A percentile compares a stretch with the other conserved stretches of the same genome.
These are phyloP conservation scores for Didymellaceae sp. DNA, from an alignment of 2,329 filamentous ascomycete genomes.

Conservation along the genomic window DNA sequence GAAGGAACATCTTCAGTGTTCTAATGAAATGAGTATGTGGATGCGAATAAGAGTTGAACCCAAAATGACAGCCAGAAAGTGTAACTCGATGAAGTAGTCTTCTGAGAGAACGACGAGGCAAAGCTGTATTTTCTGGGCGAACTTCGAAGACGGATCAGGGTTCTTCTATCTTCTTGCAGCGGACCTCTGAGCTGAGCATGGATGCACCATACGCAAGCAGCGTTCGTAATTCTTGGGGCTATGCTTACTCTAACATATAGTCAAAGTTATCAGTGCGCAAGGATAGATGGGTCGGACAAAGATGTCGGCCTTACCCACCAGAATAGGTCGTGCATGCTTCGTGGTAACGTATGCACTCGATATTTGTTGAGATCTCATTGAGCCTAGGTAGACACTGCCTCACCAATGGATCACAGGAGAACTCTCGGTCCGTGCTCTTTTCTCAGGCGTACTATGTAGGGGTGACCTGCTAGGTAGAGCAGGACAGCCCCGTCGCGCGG, in stretches of 20 bases:
- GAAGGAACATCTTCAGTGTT: constrained; percentile 4
- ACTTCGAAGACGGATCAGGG: background rate
- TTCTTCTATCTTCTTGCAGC: constrained; percentile 7
- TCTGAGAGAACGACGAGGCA: background rate
- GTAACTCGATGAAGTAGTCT: background rate
- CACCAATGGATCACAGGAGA: constrained; percentile 1
- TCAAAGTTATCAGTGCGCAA: background rate
- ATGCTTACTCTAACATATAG: background rate
- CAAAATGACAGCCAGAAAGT: background rate
- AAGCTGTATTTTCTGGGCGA: background rate
- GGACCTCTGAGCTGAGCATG: background rate
- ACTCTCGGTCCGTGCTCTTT: background rate
- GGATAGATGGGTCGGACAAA: background rate
- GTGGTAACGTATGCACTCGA: background rate
- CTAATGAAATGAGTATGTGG: background rate
- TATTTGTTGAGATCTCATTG: background rate
- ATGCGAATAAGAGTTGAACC: background rate
- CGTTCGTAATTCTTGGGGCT: constrained; percentile 12
- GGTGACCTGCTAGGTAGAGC: background rate
- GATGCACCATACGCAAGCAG: constrained; percentile 13
- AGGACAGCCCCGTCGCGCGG: background rate
- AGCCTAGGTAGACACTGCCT: constrained; percentile 1
- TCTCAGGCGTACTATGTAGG: constrained; percentile 6
- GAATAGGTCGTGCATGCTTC: background rate
- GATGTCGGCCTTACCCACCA: background rate